Conservation (phyloP, 1,139 yeast genomes). For the Yamadazyma dendronema region DNA sequence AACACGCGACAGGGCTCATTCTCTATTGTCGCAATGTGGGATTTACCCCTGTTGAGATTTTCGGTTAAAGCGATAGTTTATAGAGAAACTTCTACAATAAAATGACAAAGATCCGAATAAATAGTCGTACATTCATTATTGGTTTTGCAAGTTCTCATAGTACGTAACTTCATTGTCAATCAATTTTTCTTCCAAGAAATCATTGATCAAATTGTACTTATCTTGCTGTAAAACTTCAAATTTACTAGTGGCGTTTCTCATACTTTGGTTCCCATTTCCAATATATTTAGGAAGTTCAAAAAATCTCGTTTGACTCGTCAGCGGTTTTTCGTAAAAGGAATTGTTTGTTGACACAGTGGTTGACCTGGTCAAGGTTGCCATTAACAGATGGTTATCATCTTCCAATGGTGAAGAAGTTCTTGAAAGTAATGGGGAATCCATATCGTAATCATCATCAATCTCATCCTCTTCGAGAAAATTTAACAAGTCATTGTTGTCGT, state of each 20-base stretch:
- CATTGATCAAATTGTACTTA: conserved; percentile 41
- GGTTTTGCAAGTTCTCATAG: conserved; percentile 21
- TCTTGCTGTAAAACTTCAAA: conserved; percentile 32
- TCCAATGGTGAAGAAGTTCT: conserved; percentile 43
- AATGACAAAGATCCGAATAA: not conserved
- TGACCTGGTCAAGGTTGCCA: conserved; percentile 43
- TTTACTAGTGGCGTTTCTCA: conserved; percentile 12
- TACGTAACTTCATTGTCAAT: conserved; percentile 35
- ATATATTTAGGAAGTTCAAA: conserved; percentile 27
- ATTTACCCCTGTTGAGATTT: not conserved
- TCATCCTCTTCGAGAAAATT: conserved; percentile 16
- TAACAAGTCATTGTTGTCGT: conserved; percentile 8
- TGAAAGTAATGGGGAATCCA: conserved; percentile 32
- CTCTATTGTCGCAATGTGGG: not conserved
- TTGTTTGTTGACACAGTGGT: conserved; percentile 41
- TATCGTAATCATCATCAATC: conserved; percentile 20
- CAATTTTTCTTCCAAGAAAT: conserved; percentile 41
- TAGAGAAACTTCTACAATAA: too few species aligned
- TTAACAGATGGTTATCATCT: conserved; percentile 33
- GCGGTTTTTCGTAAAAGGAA: conserved; percentile 16
- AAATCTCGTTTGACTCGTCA: conserved; percentile 15
- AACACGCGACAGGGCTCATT: not conserved
- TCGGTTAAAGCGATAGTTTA: too few species aligned
- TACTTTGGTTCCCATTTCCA: conserved; percentile 1
- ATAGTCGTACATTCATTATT: conserved; percentile 4